phyloP scores from a whole-genome alignment of 345 rosid species.

The Ricinus communis region DNA sequence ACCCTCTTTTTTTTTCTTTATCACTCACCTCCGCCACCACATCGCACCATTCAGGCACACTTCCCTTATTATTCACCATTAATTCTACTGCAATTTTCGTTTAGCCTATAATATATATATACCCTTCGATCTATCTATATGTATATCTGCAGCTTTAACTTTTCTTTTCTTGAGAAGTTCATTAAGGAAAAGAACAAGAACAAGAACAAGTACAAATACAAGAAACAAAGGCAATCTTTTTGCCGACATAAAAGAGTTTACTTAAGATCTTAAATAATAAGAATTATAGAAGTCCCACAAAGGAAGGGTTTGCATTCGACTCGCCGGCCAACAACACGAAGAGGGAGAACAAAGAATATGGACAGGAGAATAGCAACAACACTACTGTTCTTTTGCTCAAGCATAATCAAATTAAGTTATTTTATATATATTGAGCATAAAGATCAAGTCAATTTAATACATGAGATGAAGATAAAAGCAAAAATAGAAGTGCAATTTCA shows the following conservation, averaged over 20 bases:
- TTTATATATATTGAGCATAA: neutral
- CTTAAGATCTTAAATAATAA: no score
- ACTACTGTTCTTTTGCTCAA: neutral
- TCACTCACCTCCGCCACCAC: neutral
- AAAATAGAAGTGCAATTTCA: neutral
- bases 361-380: neutral
- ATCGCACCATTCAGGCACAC: neutral
- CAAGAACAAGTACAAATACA: no score
- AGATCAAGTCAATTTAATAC: neutral
- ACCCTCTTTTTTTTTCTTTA: no score
- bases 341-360: neutral
- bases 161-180: neutral
- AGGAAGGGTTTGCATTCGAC: neutral
- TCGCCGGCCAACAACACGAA: neutral
- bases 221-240: no score
- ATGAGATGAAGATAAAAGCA: neutral
- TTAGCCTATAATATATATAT: no score
- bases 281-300: no score
- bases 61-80: no score
- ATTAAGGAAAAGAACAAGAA: no score
- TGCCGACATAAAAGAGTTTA: no score
- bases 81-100: no score
- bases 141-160: no score
- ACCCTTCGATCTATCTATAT: no score
- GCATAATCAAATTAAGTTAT: neutral